phyloP scores from a whole-genome alignment of 805 yeast species.

The Hanseniaspora lindneri region DNA sequence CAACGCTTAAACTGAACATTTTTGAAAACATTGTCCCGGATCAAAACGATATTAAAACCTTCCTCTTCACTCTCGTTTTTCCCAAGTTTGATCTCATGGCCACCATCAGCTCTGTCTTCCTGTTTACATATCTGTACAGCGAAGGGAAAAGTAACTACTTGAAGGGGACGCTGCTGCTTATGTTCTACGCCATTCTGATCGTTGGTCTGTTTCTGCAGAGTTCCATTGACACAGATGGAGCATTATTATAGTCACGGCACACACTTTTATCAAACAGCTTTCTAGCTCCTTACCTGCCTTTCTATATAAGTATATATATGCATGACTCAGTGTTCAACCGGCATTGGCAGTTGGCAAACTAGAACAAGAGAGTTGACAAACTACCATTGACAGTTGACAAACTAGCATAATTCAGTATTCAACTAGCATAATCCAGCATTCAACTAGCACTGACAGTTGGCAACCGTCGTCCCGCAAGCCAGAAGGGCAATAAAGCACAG shows the following conservation, averaged over 20 bases:
- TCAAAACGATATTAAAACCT: constrained; percentile 19
- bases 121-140: constrained; percentile 87
- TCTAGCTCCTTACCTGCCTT: too few relatives aligned
- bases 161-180: constrained; percentile 79
- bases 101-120: constrained; percentile 67
- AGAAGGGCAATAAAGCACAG: too few relatives aligned
- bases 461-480: too few relatives aligned
- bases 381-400: too few relatives aligned
- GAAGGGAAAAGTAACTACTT: constrained; percentile 95
- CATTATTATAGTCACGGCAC: not conserved
- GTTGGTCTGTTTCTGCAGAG: constrained; percentile 65
- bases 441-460: too few relatives aligned
- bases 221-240: constrained; percentile 19
- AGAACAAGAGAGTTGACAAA: too few relatives aligned
- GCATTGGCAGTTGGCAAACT: too few relatives aligned
- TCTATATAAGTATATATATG: too few relatives aligned
- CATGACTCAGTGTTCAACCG: too few relatives aligned
- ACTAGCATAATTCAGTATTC: too few relatives aligned
- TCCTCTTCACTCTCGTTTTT: constrained; percentile 69
- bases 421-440: too few relatives aligned
- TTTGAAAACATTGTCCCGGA: constrained; percentile 21
- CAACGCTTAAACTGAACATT: constrained; percentile 40
- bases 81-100: constrained; percentile 94
- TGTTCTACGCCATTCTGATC: constrained; percentile 62
- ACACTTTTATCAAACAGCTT: too few relatives aligned